Evolutionary conservation across 768 basidiomycete genomes (phyloP).

Genomic region (Dentipellis fragilis): DNA sequence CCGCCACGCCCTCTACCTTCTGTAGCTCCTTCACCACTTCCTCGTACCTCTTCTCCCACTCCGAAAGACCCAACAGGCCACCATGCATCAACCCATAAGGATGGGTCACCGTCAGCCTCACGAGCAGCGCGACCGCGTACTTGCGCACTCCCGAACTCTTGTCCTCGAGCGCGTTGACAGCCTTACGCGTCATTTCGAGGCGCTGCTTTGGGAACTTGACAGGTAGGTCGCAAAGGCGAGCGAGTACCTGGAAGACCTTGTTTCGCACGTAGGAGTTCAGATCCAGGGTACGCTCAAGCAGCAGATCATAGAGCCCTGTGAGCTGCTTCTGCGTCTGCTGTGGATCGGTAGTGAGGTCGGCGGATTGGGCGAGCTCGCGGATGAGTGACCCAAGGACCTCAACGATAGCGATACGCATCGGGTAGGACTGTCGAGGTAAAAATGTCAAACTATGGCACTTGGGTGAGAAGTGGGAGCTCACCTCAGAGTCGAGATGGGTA

Average conservation of each 20-base stretch:
- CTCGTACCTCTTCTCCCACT: conserved; percentile 69
- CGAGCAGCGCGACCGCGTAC: conserved; percentile 65
- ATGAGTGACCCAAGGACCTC: conserved; percentile 86
- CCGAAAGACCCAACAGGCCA: conserved; percentile 58
- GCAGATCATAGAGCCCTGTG: conserved; percentile 67
- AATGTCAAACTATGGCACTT: neutral
- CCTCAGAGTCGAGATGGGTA: conserved; percentile 87
- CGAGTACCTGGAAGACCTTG: conserved; percentile 73
- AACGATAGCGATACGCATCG: conserved; percentile 91
- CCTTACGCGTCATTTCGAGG: conserved; percentile 61
- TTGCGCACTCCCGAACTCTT: conserved; percentile 86
- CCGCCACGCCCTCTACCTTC: conserved; percentile 61
- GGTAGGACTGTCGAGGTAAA: conserved; percentile 58
- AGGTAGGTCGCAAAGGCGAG: conserved; percentile 65
- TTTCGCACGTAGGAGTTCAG: conserved; percentile 83
- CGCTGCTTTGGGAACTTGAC: conserved; percentile 85
- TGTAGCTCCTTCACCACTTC: conserved; percentile 53
- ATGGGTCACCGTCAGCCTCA: conserved; percentile 73
- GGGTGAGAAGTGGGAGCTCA: conserved; percentile 17
- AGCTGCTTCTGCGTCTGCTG: conserved; percentile 61
- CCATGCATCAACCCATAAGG: conserved; percentile 83
- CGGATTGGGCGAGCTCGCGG: conserved; percentile 57
- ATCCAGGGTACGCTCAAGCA: conserved; percentile 85
- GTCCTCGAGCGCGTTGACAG: conserved; percentile 76
- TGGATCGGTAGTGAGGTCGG: conserved; percentile 35